Base-by-base conservation (phyloP, 768 basidiomycete genomes). In the Russula emetica region DNA sequence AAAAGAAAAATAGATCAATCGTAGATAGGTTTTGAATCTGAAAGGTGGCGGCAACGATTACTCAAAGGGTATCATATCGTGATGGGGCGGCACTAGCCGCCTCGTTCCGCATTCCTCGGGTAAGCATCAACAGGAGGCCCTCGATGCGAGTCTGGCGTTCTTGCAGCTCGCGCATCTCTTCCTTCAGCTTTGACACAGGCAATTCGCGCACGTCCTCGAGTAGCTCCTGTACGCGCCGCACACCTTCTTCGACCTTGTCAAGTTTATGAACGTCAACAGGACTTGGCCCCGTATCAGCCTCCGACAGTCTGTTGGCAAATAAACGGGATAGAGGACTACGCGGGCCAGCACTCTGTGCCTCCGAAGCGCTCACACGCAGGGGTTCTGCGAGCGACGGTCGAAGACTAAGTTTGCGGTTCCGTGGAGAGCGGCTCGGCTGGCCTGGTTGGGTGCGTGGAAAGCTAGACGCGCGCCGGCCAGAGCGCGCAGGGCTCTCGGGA, bases 91-190 rank as follows among this genome's bases (percentile, higher is more conserved):
- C 24, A 40, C 54, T 59, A 26, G 61, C 55, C 10, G 59, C 58
- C 45, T 76, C 75, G 62, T 76, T 82, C 64, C 86, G 76, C 83
- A 85, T 83, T 0, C 83, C 83, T 50, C 86, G 78, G 8, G 88
- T 89, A 64, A 92, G 77, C 74, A 82, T 82, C 57, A 90, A 71
- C 47, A 92, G 68, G 49, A 92, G 75, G 56, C 81, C 82, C 73
- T 92, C 90, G 66, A 92, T 92, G 42, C 90, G 82, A 20, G 85
- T 84, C 75, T 92, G 90, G 52, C 87, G 85, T 61, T 89, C 74
- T 72, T 89, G 88, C 32, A 92, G 73, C 71, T 92, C 91, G 71
- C 85, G 90, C 83, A 94, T 87, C 73, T 93, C 90, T 2, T 87
- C 86, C 73, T 83, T 87, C 42, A 94, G 75, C 66, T 75, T 80